Evolutionary conservation across 805 yeast genomes (phyloP), one percentile per base, ranked within the genome.

Genomic region (Wickerhamia fluorescens): DNA sequence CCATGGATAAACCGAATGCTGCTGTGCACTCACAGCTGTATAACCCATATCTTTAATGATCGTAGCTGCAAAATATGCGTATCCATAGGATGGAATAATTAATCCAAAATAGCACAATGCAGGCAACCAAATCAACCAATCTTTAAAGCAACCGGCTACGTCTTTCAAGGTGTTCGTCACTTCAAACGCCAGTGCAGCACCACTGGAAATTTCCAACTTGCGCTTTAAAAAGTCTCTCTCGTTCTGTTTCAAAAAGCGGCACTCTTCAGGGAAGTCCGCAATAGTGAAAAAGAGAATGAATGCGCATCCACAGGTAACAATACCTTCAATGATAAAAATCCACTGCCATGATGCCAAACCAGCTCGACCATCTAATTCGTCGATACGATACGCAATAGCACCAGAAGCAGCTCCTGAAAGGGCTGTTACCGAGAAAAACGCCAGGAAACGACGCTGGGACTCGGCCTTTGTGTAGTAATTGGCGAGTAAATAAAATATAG

Each of bases 1-100:
- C 88, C 94, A 86, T 13, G 95, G 94, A 41, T 85, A 87, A 27
- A 86, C 83, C 0, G 94, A 80, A 56, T 78, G 78, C 31, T 79
- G 71, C 53, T 86, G 86, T 7, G 94, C 89, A 32, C 71, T 62
- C 44, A 75, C 79, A 3, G 84, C 77, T 2, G 84, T 68, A 61
- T 78, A 67, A 13, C 81, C 79, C 58, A 79, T 60, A 23, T 68
- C 53, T 29, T 59, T 60, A 47, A 79, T 75, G 47, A 79, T 79
- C 17, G 79, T 62, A 24, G 84, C 75, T 13, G 86, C 78, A 49
- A 79, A 79, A 51, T 72, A 78, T 10, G 87, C 86, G 44, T 78
- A 78, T 24, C 85, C 80, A 42, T 80, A 80, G 11, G 85, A 68
- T n/a, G 86, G 85, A 35, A 79, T 71, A 43, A 79, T 69, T 31